Conservation (phyloP, 805 yeast genomes). For the Lipomyces yamadae region DNA sequence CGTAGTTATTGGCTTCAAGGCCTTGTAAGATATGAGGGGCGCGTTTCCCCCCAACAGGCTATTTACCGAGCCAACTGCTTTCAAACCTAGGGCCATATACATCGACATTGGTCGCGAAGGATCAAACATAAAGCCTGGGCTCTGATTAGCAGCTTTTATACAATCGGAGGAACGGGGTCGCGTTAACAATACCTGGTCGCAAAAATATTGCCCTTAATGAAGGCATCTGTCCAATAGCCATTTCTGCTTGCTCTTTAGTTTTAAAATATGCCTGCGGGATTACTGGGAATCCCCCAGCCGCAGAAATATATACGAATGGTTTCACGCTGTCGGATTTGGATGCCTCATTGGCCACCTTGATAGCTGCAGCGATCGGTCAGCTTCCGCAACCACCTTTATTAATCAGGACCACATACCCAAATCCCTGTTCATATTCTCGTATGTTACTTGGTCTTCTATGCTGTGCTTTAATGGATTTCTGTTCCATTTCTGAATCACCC, state of each 20-base stretch:
- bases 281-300: constrained; percentile 32
- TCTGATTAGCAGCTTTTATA: not conserved
- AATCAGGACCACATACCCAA: constrained; percentile 13
- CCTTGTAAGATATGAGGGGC: constrained; percentile 25
- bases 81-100: constrained; percentile 27
- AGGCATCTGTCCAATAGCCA: constrained; percentile 15
- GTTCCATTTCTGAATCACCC: constrained; percentile 25
- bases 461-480: constrained; percentile 30
- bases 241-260: constrained; percentile 31
- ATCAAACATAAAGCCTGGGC: constrained; percentile 33
- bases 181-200: constrained; percentile 23
- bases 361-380: constrained; percentile 13
- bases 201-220: constrained; percentile 30
- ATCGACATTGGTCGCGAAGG: constrained; percentile 29
- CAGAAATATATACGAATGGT: constrained; percentile 29
- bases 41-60: constrained; percentile 29
- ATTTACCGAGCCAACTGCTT: constrained; percentile 25
- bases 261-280: constrained; percentile 29
- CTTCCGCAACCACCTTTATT: not conserved
- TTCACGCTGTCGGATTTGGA: constrained; percentile 20
- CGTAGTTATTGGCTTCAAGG: constrained; percentile 27
- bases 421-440: constrained; percentile 32
- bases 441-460: constrained; percentile 27
- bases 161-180: not conserved
- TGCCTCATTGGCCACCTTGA: constrained; percentile 26